These are phyloP conservation scores for Phlebopus sp. DNA, from an alignment of 1,284 basidiomycete species.

Conservation along the genomic window DNA sequence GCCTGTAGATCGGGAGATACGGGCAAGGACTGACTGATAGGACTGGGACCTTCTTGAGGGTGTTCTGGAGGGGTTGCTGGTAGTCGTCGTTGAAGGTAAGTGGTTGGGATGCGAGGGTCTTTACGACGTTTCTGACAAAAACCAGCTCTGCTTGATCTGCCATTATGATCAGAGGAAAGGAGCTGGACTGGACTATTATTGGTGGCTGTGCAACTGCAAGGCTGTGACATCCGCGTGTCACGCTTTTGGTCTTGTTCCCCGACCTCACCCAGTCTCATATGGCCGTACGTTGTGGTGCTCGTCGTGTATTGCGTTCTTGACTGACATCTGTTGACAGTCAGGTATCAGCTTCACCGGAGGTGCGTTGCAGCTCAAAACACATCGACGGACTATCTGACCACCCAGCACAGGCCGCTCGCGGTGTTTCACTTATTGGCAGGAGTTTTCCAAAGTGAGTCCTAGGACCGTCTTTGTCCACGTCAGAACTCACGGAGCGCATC, in stretches of 20 bases:
- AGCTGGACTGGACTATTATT: not conserved
- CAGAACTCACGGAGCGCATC: conserved; percentile 5
- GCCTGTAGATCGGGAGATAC: conserved; percentile 5
- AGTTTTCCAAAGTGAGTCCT: conserved; percentile 70
- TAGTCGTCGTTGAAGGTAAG: conserved; percentile 74
- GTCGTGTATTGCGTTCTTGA: not conserved
- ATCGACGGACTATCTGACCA: conserved; percentile 11
- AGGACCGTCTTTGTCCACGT: conserved; percentile 1
- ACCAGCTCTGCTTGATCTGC: conserved; percentile 67
- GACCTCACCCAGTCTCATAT: conserved; percentile 14
- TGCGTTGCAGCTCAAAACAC: conserved; percentile 7
- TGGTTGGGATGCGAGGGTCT: conserved; percentile 65
- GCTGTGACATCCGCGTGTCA: conserved; percentile 18
- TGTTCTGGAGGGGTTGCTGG: conserved; percentile 68
- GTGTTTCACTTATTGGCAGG: conserved; percentile 93
- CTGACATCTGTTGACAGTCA: conserved; percentile 25
- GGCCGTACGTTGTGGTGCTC: conserved; percentile 27
- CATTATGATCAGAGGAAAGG: conserved; percentile 35
- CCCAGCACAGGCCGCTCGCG: conserved; percentile 68
- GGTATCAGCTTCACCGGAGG: conserved; percentile 35
- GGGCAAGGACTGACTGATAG: conserved; percentile 52
- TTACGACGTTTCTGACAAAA: conserved; percentile 73
- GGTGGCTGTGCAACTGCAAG: conserved; percentile 18
- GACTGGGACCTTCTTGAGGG: conserved; percentile 71
- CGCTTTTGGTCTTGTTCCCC: conserved; percentile 5